Base-by-base conservation (phyloP, 306 rosid species). In the Lithocarpus polystachyus region DNA sequence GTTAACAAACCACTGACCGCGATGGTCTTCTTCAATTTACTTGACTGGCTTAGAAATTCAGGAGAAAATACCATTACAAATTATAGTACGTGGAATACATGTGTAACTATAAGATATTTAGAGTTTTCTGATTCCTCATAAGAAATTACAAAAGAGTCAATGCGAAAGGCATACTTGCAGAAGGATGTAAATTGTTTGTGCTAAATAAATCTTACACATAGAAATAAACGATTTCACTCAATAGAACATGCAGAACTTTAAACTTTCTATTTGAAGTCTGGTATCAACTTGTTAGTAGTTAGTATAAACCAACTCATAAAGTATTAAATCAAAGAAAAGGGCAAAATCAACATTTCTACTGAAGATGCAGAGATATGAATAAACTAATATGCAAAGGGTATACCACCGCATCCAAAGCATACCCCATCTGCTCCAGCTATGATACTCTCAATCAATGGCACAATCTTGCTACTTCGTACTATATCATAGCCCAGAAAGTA, bases 401-500 rank as follows among this genome's bases (percentile, higher is more conserved):
- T 72, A 87, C 52, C 71, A 77, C 77, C 57, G 77, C 43, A 56
- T 40, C 55, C 78, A 79, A 81, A 80, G 81, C 88, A 81, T 89
- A 95, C 99, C 97, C 89, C 94, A 81, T 90, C 89, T 59, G 91
- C 90, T 84, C 99, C 99, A 70, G 86, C 87, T 83, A 95, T 87
- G 81, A 95, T 83, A 88, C 99, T 95, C 92, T 91, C 80, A 57
- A 91, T 82, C 86, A 95, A 71, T 12, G 98, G 99, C 80, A 95
- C 83, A 67, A 95, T 95, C 90, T 86, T 84, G 94, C 98, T 95
- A 88, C 98, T 95, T 72, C 71, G 85, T 24, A 31, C 90, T 60
- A 95, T n/a, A 56, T 81, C 79, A 74, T 95, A 95, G 67, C 99
- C 99, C 86, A 95, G 84, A 80, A 95, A 92, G 82, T 92, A 95